Evolutionary conservation across 75 land plant species (phyloP).

Genomic region (Azolla pinnata): DNA sequence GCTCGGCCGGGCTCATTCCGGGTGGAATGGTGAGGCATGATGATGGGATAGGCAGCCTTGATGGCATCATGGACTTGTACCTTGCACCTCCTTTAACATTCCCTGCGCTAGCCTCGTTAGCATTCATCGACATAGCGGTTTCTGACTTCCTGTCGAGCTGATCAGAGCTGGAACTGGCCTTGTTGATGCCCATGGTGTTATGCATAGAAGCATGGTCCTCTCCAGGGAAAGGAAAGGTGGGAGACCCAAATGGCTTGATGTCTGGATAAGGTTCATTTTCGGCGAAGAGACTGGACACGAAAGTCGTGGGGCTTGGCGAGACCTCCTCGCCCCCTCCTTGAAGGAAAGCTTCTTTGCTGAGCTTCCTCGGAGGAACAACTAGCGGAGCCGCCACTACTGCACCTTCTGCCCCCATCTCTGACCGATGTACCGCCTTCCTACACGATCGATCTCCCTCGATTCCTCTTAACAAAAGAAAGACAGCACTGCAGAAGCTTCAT

Average conservation of each 20-base stretch:
- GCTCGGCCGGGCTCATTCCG: constrained; percentile 58
- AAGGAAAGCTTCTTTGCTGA: constrained; percentile 32
- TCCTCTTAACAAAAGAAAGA: no score
- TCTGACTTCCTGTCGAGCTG: not conserved
- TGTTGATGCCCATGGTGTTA: not conserved
- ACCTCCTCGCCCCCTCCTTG: no score
- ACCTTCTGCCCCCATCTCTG: no score
- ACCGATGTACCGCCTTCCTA: no score
- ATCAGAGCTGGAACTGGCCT: not conserved
- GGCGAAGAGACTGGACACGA: not conserved
- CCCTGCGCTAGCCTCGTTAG: not conserved
- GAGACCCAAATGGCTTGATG: not conserved
- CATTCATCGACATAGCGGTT: not conserved
- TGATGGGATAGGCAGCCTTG: constrained; percentile 27
- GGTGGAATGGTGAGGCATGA: constrained; percentile 58
- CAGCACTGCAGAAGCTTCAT: no score
- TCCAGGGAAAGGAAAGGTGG: no score
- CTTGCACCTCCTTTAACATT: constrained; percentile 15
- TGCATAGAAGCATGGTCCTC: not conserved
- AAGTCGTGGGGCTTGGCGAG: not conserved
- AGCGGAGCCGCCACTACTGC: no score
- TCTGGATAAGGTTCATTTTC: not conserved
- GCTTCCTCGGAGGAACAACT: no score
- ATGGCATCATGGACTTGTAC: constrained; percentile 21
- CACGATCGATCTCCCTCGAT: no score